Evolutionary conservation across 768 basidiomycete genomes (phyloP).

Genomic region (Collybiopsis confluens): DNA sequence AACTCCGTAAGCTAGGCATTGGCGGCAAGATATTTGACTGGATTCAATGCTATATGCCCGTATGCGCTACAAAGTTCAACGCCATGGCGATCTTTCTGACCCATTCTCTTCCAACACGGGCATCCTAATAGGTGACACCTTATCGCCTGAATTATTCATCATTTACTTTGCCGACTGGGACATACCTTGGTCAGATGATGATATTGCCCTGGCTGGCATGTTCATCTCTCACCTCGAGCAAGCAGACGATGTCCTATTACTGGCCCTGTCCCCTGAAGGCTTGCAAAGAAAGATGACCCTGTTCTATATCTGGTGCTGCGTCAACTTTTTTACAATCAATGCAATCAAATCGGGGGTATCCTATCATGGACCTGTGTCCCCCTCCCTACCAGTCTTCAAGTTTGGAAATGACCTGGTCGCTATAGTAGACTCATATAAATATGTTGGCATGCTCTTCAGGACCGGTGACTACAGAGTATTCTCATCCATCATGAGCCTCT

Average conservation of each 20-base stretch:
- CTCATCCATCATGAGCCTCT: constrained; percentile 8
- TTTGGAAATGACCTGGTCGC: not conserved
- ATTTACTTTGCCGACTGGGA: constrained; percentile 2
- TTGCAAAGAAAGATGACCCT: constrained; percentile 7
- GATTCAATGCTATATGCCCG: constrained; percentile 6
- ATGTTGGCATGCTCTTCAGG: constrained; percentile 8
- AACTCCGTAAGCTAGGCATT: constrained; percentile 18
- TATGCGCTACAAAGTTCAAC: constrained; percentile 1
- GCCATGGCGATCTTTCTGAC: not conserved
- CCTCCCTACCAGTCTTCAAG: not conserved
- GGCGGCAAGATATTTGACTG: constrained; percentile 10
- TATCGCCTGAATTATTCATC: constrained; percentile 4
- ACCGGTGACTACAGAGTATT: constrained; percentile 8
- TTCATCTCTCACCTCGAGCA: constrained; percentile 3
- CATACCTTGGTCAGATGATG: not conserved
- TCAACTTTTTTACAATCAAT: constrained; percentile 5
- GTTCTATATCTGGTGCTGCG: not conserved
- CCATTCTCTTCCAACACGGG: not conserved
- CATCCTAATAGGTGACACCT: not conserved
- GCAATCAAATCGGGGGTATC: not conserved
- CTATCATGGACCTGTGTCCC: not conserved
- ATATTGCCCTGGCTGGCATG: not conserved
- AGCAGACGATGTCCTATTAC: constrained; percentile 6
- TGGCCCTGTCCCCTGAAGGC: constrained; percentile 5
- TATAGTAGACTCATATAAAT: not conserved